phyloP scores from a whole-genome alignment of 148 eudicot species.

The Rhododendron williamsianum region DNA sequence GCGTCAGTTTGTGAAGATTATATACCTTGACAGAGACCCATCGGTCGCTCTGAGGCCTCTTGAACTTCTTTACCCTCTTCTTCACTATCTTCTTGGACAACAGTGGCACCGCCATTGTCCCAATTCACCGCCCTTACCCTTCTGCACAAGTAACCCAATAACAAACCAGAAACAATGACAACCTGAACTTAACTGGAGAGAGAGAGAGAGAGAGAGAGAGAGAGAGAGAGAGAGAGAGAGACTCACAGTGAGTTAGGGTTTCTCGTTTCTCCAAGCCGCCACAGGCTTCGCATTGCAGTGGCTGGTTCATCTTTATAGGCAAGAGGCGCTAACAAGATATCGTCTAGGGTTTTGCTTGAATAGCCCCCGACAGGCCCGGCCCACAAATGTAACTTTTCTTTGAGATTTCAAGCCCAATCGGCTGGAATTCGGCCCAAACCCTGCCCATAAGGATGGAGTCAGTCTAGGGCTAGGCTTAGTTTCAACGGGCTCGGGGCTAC shows the following conservation, averaged over 20 bases:
- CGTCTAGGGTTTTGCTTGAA: background rate
- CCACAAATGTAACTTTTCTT: background rate
- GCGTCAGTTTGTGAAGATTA: background rate
- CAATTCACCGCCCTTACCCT: constrained; percentile 3
- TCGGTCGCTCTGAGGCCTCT: constrained; percentile 60
- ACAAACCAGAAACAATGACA: no score
- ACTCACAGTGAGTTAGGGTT: background rate
- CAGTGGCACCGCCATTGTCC: constrained; percentile 59
- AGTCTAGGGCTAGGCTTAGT: no score
- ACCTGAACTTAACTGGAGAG: no score
- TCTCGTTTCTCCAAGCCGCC: background rate
- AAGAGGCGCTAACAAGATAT: background rate
- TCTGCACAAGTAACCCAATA: background rate
- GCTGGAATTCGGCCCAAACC: background rate
- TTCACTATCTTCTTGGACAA: constrained; percentile 61
- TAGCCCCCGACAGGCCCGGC: background rate
- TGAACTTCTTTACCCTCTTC: constrained; percentile 69
- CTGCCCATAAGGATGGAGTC: no score
- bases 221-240: background rate
- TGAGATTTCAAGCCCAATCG: background rate
- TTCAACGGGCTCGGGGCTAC: no score
- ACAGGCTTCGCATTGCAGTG: background rate
- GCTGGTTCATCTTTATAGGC: background rate
- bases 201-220: background rate
- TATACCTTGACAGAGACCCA: constrained; percentile 53